Evolutionary conservation across 2,329 filamentous ascomycete species (phyloP).

Genomic region (Nigrospora osmanthi): DNA sequence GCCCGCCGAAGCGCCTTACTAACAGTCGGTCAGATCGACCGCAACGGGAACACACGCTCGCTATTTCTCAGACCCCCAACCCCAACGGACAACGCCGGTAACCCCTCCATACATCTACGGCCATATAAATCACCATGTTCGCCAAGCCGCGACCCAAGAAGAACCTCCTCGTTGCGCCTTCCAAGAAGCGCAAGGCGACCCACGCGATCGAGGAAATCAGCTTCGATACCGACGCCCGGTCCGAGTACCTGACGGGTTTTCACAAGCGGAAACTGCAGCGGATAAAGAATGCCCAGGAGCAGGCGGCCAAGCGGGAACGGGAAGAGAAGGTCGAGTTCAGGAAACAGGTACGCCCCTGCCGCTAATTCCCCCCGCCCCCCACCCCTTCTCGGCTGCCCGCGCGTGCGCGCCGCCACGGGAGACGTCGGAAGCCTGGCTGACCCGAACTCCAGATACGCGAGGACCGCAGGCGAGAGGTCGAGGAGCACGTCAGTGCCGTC

Average conservation of each 20-base stretch:
- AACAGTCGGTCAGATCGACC: no score
- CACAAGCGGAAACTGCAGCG: conserved; percentile 90
- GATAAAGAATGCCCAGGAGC: conserved; percentile 76
- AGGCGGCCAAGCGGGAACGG: conserved; percentile 67
- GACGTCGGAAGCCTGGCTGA: neutral
- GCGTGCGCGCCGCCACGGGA: neutral
- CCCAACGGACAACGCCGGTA: no score
- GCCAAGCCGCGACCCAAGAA: conserved; percentile 53
- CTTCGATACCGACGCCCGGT: conserved; percentile 73
- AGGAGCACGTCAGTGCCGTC: conserved; percentile 73
- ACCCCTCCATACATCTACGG: neutral
- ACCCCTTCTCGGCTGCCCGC: no score
- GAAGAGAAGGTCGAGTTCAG: conserved; percentile 69
- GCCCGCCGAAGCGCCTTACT: no score
- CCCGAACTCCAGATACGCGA: conserved; percentile 60
- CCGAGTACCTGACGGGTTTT: conserved; percentile 90
- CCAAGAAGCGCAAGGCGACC: conserved; percentile 59
- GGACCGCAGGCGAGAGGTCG: conserved; percentile 71
- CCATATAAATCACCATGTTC: conserved; percentile 30
- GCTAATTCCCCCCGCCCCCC: neutral
- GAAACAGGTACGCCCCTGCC: conserved; percentile 55
- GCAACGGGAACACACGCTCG: no score
- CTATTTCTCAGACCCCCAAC: no score
- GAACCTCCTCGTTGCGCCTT: conserved; percentile 44
- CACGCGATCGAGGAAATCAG: conserved; percentile 67